Evolutionary conservation across 192 early-diverging fungal genomes (phyloP).

Genomic region (Coemansia sp.): DNA sequence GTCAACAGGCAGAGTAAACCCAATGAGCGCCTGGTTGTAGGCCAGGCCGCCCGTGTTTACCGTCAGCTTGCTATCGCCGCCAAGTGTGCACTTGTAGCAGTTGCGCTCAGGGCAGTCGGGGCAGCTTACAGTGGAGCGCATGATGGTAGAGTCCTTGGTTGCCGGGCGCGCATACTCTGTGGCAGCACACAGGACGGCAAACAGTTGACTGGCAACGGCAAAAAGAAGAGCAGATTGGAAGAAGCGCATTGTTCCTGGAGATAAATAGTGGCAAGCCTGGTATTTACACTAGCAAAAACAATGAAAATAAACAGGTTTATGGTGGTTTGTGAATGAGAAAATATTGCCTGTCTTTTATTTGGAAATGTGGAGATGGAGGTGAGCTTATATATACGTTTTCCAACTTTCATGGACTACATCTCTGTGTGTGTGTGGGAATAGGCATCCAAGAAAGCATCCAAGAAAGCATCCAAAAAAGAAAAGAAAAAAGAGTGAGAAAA

Average conservation of each 20-base stretch:
- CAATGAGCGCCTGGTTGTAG: constrained; percentile 30
- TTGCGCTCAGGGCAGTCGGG: constrained; percentile 43
- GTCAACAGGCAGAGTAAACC: constrained; percentile 32
- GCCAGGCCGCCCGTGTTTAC: constrained; percentile 44
- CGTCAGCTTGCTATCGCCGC: constrained; percentile 24
- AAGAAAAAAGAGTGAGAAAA: neutral
- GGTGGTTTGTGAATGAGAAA: neutral
- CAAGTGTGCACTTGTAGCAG: constrained; percentile 54
- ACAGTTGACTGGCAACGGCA: constrained; percentile 1
- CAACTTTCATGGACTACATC: neutral
- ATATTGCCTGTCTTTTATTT: neutral
- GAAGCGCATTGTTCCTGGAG: constrained; percentile 1
- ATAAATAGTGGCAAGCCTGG: neutral
- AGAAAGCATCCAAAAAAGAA: neutral
- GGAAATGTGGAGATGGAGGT: neutral
- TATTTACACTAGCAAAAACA: neutral
- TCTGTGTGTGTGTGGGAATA: too few species aligned
- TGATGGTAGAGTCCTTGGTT: constrained; percentile 52
- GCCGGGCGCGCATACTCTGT: constrained; percentile 19
- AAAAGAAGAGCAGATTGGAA: neutral
- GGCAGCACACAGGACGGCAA: constrained; percentile 1
- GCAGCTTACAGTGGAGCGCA: constrained; percentile 47
- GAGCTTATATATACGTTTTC: neutral
- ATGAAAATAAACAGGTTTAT: neutral
- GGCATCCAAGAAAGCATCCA: neutral